Evolutionary conservation across 306 rosid species (phyloP), one percentile per base, ranked within the genome.

Genomic region (apple (Malus domestica)): DNA sequence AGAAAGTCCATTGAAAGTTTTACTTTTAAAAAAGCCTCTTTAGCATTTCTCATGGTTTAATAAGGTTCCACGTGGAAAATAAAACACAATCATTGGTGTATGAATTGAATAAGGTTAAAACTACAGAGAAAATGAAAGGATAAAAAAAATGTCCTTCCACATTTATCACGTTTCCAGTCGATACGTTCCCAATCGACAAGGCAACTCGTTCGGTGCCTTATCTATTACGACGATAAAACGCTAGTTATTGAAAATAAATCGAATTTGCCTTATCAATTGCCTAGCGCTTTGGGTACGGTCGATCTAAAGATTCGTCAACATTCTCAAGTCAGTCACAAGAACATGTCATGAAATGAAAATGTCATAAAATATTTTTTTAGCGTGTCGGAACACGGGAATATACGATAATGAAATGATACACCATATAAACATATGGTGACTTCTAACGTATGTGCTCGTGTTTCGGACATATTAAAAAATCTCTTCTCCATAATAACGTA

Each of bases 371-470:
- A 4, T 4, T 23, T 1, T 58, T 58, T 9, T 58, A 42, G 1
- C 3, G 0, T 19, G 8, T 10, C 0, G 9, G 0, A 38, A 38
- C 10, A 38, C 42, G 9, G 1, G 0, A 0, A 38, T 2, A 38
- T 38, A 38, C 2, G 0, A 38, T 35, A 35, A 38, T 8, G 9
- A 8, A 38, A 38, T 0, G 42, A 38, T 38, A 38, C 42, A 38
- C 9, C 42, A 2, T 7, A 6, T 38, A 6, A 35, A 35, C 8
- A 0, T 35, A 35, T 35, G 1, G 6, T 35, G 1, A 35, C 8
- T 1, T 35, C 2, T 35, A 6, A 6, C 2, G 8, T 35, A 33
- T 33, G 2, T 33, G 1, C 8, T 33, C 0, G 8, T 33, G 0
- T 33, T 33, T 33, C 38, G 0, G 38, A 6, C 8, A 6, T 0